Evolutionary conservation across 2,329 filamentous ascomycete genomes (phyloP).

Genomic region (Purpureocillium takamizusanense): DNA sequence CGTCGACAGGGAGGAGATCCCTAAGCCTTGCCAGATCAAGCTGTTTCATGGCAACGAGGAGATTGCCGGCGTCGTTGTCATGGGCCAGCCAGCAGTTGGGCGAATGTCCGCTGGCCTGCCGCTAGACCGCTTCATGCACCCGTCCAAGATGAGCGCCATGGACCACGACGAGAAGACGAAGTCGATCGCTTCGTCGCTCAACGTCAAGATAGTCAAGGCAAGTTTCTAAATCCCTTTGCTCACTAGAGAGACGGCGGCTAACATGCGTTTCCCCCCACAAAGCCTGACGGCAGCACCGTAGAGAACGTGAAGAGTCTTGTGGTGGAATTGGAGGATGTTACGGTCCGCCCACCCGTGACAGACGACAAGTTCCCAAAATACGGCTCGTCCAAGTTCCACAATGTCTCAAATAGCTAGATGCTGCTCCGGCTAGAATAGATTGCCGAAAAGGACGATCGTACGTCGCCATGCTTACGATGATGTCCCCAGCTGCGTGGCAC

Average conservation of each 20-base stretch:
- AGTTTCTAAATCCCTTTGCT: not conserved
- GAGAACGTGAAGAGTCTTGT: not conserved
- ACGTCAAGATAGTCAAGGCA: not conserved
- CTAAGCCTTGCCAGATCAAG: not conserved
- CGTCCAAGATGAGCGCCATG: not conserved
- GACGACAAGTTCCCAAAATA: not conserved
- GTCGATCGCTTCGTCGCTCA: not conserved
- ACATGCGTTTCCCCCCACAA: not conserved
- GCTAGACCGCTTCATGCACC: not conserved
- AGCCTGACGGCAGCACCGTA: not conserved
- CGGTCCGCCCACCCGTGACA: not conserved
- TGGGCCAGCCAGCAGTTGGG: not conserved
- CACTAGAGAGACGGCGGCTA: not conserved
- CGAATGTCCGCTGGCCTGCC: not conserved
- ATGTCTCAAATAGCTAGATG: too few relatives aligned
- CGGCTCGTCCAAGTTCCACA: too few relatives aligned
- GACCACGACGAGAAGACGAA: not conserved
- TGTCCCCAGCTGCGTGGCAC: too few relatives aligned
- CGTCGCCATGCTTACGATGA: too few relatives aligned
- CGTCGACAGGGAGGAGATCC: not conserved
- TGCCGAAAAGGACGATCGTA: too few relatives aligned
- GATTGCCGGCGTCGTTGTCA: not conserved
- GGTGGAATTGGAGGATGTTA: not conserved
- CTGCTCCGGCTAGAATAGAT: too few relatives aligned
- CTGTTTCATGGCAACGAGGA: not conserved